Evolutionary conservation across 2,329 filamentous ascomycete genomes (phyloP).

Genomic region (Botrytis fabae): DNA sequence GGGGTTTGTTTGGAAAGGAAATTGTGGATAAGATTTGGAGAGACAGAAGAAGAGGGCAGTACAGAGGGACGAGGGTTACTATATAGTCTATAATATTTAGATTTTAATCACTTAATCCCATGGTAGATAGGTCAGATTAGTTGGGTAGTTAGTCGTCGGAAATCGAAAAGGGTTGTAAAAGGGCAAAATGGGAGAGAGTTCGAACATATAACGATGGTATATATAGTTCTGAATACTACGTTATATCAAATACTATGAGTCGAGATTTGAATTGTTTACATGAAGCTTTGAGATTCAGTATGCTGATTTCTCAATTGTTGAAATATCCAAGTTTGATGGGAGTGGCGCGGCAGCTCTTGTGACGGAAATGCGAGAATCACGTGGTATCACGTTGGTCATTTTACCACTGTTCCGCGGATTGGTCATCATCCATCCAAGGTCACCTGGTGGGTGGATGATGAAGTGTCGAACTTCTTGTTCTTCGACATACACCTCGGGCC

Average conservation of each 20-base stretch:
- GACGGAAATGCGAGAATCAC: neutral
- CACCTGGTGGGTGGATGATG: accelerated
- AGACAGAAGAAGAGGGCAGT: neutral
- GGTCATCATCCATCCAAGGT: too few species aligned
- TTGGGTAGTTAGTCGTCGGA: neutral
- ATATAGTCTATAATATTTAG: constrained; percentile 1
- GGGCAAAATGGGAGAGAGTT: neutral
- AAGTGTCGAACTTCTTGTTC: too few species aligned
- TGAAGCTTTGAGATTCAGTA: neutral
- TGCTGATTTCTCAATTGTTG: neutral
- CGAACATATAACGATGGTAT: neutral
- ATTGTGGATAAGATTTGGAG: neutral
- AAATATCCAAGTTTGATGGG: neutral
- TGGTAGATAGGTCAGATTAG: neutral
- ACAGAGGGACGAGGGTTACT: neutral
- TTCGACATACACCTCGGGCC: too few species aligned
- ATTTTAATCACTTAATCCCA: neutral
- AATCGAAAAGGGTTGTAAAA: neutral
- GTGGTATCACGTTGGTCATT: neutral
- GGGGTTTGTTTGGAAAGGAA: neutral
- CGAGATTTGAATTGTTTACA: accelerated
- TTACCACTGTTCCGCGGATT: too few species aligned
- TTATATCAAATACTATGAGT: neutral
- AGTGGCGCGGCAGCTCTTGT: neutral
- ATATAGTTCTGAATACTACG: neutral